phyloP scores from a whole-genome alignment of 2,329 filamentous ascomycete genomes.

The Colletotrichum musicola region DNA sequence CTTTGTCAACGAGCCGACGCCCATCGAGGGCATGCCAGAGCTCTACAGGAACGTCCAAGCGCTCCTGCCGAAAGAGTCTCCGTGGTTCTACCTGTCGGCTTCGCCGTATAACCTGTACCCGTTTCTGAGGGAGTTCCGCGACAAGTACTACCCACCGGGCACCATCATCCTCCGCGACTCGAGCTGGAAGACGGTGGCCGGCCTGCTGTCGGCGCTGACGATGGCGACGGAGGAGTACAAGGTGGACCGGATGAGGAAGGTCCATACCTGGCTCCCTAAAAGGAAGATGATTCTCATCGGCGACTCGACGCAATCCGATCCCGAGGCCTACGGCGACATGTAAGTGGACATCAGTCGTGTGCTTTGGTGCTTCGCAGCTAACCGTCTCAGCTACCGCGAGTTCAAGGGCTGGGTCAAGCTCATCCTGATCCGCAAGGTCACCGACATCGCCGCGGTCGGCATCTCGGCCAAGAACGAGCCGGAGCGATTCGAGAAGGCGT shows the following conservation, averaged over 20 bases:
- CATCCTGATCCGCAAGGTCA: slow-evolving; percentile 89
- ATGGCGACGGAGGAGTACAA: slow-evolving; percentile 90
- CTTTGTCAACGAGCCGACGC: slow-evolving; percentile 80
- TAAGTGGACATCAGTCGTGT: slow-evolving; percentile 54
- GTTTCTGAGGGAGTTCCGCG: slow-evolving; percentile 82
- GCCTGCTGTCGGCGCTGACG: slow-evolving; percentile 83
- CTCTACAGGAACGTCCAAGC: slow-evolving; percentile 78
- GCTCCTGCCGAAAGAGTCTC: slow-evolving; percentile 67
- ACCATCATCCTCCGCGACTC: slow-evolving; percentile 88
- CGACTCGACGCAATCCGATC: slow-evolving; percentile 92
- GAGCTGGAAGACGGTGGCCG: slow-evolving; percentile 86
- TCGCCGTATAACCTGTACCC: slow-evolving; percentile 96
- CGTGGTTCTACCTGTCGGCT: slow-evolving; percentile 94
- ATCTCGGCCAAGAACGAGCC: slow-evolving; percentile 81
- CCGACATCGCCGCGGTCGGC: slow-evolving; percentile 75
- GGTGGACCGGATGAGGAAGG: slow-evolving; percentile 80
- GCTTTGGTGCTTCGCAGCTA: neutral
- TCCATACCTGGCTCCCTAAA: slow-evolving; percentile 82
- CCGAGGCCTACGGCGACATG: slow-evolving; percentile 88
- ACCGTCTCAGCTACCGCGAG: slow-evolving; percentile 63
- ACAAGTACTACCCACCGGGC: slow-evolving; percentile 78
- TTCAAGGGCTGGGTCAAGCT: slow-evolving; percentile 82
- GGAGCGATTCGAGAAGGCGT: slow-evolving; percentile 85
- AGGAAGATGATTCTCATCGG: slow-evolving; percentile 87
- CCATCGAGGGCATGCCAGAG: slow-evolving; percentile 85